Percentiles rank a stretch among this genome's conserved stretches.
These are phyloP conservation scores for Vigna mungo DNA, from an alignment of 306 rosid species.

Conservation along the genomic window DNA sequence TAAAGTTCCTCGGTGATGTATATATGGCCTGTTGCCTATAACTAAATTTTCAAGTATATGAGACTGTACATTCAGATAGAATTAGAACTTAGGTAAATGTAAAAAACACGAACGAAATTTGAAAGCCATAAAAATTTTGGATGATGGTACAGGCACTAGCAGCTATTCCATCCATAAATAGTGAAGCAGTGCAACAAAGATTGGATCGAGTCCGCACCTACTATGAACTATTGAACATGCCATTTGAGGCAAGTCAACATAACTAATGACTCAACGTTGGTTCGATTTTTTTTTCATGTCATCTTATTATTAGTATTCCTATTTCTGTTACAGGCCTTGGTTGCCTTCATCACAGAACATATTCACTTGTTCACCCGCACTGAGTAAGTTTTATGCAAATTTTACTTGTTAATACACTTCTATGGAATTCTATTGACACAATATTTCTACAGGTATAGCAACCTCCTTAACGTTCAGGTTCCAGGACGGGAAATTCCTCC, in stretches of 20 bases:
- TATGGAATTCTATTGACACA: constrained; percentile 37
- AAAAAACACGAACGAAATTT: constrained; percentile 6
- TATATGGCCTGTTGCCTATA: not conserved
- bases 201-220: constrained; percentile 95
- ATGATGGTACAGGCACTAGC: constrained; percentile 83
- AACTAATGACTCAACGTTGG: constrained; percentile 3
- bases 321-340: constrained; percentile 77
- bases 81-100: not conserved
- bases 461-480: constrained; percentile 88
- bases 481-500: constrained; percentile 92
- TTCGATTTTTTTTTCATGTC: constrained; percentile 34
- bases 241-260: constrained; percentile 82
- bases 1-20: not conserved
- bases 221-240: constrained; percentile 97
- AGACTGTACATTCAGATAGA: constrained; percentile 28
- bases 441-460: constrained; percentile 68
- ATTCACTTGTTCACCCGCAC: constrained; percentile 69
- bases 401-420: constrained; percentile 14
- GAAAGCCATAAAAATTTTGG: constrained; percentile 35
- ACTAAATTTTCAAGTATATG: constrained; percentile 1
- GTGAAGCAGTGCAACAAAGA: constrained; percentile 87
- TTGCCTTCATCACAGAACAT: constrained; percentile 94
- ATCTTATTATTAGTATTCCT: constrained; percentile 38
- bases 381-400: constrained; percentile 70
- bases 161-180: constrained; percentile 88